Evolutionary conservation across 2,329 filamentous ascomycete genomes (phyloP), one percentile per base, ranked within the genome.

Genomic region (Aspergillus costaricaensis): DNA sequence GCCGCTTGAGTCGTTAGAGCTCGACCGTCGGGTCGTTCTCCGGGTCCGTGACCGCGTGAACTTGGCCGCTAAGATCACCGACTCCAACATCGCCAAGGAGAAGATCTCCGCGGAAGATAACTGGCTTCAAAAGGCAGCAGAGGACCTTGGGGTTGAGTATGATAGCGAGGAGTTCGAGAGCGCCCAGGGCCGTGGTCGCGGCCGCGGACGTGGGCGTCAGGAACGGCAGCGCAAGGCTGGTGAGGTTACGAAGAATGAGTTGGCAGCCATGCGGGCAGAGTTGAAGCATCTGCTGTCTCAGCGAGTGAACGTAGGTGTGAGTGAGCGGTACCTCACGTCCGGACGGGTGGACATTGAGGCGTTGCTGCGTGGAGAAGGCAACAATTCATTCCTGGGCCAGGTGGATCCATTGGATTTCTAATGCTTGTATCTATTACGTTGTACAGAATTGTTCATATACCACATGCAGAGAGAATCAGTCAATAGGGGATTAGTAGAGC

Each of bases 131-230:
- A 86, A 86, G 51, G 93, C 92, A 0, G 95, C 95, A 0, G 92
- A 97, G 60, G 94, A 98, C 65, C 82, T 99, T 0, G 95, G 95
- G 0, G 91, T 98, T 0, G 94, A 97, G 55, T 96, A 96, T 72
- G 92, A 98, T 72, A 90, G 87, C 62, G 92, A 96, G 38, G 92
- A 96, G 49, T 89, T 96, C 63, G 90, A 85, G 47, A 81, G 90
- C 65, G 86, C 87, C 6, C 83, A 81, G 57, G 63, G 65, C 23
- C 65, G 67, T 21, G 69, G 65, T 9, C 68, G 70, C 10, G 89
- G 90, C 0, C 83, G 92, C 51, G 92, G 92, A 4, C 83, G 91
- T 38, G 92, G 92, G 7, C 86, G 86, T 41, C 89, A 89, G 77
- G 83, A 87, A 77, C 91, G 90, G 78, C 89, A 95, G 73, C 86